Evolutionary conservation across 352 stramenopile species (phyloP).

Genomic region (Globisporangium cystogenes): DNA sequence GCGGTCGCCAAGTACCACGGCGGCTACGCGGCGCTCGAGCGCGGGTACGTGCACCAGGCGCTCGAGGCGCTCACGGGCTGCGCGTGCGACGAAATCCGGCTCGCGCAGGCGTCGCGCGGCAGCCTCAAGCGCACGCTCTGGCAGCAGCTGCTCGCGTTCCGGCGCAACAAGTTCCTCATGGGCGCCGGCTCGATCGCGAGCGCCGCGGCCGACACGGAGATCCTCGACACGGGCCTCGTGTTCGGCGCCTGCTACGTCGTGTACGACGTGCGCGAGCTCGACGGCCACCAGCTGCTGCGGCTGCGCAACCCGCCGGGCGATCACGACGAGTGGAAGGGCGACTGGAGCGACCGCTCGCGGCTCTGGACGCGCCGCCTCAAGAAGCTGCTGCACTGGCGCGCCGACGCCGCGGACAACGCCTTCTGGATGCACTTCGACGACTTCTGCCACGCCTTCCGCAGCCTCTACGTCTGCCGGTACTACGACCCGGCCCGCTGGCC

Average conservation of each 20-base stretch:
- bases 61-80: slow-evolving; percentile 85
- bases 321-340: slow-evolving; percentile 89
- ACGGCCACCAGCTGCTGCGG: slow-evolving; percentile 82
- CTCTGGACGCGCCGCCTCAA: slow-evolving; percentile 90
- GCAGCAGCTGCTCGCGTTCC: slow-evolving; percentile 84
- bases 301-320: slow-evolving; percentile 91
- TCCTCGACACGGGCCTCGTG: slow-evolving; percentile 87
- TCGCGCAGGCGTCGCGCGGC: slow-evolving; percentile 75
- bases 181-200: slow-evolving; percentile 84
- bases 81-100: slow-evolving; percentile 86
- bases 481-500: slow-evolving; percentile 89
- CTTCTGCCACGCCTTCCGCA: slow-evolving; percentile 89
- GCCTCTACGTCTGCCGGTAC: slow-evolving; percentile 90
- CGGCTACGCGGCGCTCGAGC: slow-evolving; percentile 81
- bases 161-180: slow-evolving; percentile 88
- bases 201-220: slow-evolving; percentile 80
- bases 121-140: slow-evolving; percentile 87
- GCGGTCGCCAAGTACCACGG: slow-evolving; percentile 91
- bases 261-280: slow-evolving; percentile 86
- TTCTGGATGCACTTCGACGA: slow-evolving; percentile 97
- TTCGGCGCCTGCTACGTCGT: slow-evolving; percentile 91
- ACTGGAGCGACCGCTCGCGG: slow-evolving; percentile 90
- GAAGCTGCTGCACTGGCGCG: slow-evolving; percentile 55
- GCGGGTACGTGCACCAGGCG: slow-evolving; percentile 89
- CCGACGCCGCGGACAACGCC: slow-evolving; percentile 83